Base-by-base conservation (phyloP, 371 early-diverging fungal genomes). In the Actinomucor elegans region DNA sequence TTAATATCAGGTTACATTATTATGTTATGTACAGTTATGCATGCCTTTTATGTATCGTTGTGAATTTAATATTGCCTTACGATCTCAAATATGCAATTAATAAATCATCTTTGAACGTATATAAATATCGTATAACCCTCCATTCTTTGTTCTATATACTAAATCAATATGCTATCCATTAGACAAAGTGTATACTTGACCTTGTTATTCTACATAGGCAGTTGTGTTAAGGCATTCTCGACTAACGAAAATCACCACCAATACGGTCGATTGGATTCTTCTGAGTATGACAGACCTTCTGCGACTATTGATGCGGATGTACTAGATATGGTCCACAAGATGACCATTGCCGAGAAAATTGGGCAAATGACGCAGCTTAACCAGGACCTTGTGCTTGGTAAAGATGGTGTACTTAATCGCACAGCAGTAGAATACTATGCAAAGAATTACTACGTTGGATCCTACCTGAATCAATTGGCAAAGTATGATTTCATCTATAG, bases 321-420 rank as follows among this genome's bases (percentile, higher is more conserved):
- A 35, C 36, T 58, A 9, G 49, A 51, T 2, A 70, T 84, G 71
- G 64, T 79, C 1, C 64, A 63, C 21, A 55, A 57, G 21, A 74
- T 88, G 82, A 78, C 79, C 0, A 34, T 83, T 3, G 58, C 61
- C 14, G 85, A 88, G 37, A 80, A 87, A 52, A 75, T 82, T 24
- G 88, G 88, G 9, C 88, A 88, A 55, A 83, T 88, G 84, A 77
- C 82, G 6, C 88, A 88, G 59, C 60, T 87, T 26, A 75, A 83
- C 27, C 63, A 70, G 33, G 62, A 62, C 24, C 21, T 64, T 57
- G 62, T 81, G 0, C 31, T 77, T 11, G 49, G 57, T 20, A 34
- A 38, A 28, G 71, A 79, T 58, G 81, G 81, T 20, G 35, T 49
- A 8, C 38, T 75, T 11, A 79, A 81, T 37, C 43, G 45, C 12